Conservation (phyloP, 192 early-diverging fungal genomes). For the Entomortierella lignicola region DNA sequence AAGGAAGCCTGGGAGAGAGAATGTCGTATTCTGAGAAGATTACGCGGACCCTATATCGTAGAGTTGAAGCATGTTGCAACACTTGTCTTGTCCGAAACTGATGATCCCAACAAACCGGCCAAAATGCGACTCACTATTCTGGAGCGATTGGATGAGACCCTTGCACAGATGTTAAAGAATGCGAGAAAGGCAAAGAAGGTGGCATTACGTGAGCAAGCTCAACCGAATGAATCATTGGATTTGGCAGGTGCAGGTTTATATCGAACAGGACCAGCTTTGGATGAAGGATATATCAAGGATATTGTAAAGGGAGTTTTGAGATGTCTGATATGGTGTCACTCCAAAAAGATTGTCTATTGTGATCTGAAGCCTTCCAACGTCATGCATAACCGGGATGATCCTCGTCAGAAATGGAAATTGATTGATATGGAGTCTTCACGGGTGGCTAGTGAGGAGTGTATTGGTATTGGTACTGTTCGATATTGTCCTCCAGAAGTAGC, state of each 20-base stretch:
- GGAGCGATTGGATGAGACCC: slow-evolving; percentile 59
- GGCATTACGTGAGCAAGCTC: slow-evolving; percentile 32
- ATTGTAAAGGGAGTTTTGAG: slow-evolving; percentile 55
- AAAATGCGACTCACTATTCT: slow-evolving; percentile 55
- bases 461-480: slow-evolving; percentile 56
- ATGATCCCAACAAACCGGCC: slow-evolving; percentile 31
- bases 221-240: slow-evolving; percentile 1
- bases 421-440: slow-evolving; percentile 62
- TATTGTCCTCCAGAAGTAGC: slow-evolving; percentile 64
- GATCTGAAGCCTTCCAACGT: slow-evolving; percentile 63
- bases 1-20: slow-evolving; percentile 65
- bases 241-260: slow-evolving; percentile 20
- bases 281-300: slow-evolving; percentile 15
- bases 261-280: slow-evolving; percentile 23
- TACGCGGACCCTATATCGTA: slow-evolving; percentile 55
- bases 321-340: slow-evolving; percentile 58
- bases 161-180: slow-evolving; percentile 44
- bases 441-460: slow-evolving; percentile 55
- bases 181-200: slow-evolving; percentile 37
- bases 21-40: slow-evolving; percentile 52
- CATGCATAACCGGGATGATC: slow-evolving; percentile 52
- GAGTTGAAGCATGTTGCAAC: slow-evolving; percentile 61
- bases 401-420: slow-evolving; percentile 56
- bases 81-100: slow-evolving; percentile 43
- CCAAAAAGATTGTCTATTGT: slow-evolving; percentile 59